A percentile compares a stretch with the other conserved stretches of the same genome.
These are phyloP conservation scores for Phytophthora tentaculata DNA, from an alignment of 352 stramenopile species.

Conservation along the genomic window DNA sequence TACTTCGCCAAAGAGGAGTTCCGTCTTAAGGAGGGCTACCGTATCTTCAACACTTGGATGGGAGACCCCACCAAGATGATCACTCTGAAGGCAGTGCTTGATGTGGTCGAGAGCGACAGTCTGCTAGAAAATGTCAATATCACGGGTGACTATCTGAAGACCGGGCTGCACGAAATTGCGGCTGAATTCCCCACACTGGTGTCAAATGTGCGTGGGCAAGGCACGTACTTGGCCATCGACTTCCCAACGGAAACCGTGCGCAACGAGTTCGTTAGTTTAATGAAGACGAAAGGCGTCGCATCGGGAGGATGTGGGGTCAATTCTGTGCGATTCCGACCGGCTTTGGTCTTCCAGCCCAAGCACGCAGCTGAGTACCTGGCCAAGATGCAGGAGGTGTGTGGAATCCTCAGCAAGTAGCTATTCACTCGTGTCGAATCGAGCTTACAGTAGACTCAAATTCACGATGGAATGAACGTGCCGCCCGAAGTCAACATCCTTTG, in stretches of 20 bases:
- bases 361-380: constrained; percentile 79
- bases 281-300: constrained; percentile 69
- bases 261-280: constrained; percentile 64
- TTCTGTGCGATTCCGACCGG: constrained; percentile 79
- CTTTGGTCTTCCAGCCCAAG: constrained; percentile 78
- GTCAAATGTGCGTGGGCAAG: constrained; percentile 76
- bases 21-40: constrained; percentile 71
- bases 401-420: constrained; percentile 31
- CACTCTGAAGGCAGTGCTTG: constrained; percentile 74
- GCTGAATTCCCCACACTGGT: constrained; percentile 63
- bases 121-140: constrained; percentile 80
- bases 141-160: constrained; percentile 71
- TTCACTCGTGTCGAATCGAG: too few species aligned
- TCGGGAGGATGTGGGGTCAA: constrained; percentile 71
- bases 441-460: constrained; percentile 24
- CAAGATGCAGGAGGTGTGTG: constrained; percentile 68
- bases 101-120: constrained; percentile 61
- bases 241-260: constrained; percentile 65
- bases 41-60: constrained; percentile 92
- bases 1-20: constrained; percentile 86
- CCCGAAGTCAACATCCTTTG: background rate
- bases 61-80: constrained; percentile 88
- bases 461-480: constrained; percentile 10
- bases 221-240: constrained; percentile 85
- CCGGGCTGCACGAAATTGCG: constrained; percentile 52